Base-by-base conservation (phyloP, 495 filamentous ascomycete genomes). In the Penicillium psychrofluorescens region DNA sequence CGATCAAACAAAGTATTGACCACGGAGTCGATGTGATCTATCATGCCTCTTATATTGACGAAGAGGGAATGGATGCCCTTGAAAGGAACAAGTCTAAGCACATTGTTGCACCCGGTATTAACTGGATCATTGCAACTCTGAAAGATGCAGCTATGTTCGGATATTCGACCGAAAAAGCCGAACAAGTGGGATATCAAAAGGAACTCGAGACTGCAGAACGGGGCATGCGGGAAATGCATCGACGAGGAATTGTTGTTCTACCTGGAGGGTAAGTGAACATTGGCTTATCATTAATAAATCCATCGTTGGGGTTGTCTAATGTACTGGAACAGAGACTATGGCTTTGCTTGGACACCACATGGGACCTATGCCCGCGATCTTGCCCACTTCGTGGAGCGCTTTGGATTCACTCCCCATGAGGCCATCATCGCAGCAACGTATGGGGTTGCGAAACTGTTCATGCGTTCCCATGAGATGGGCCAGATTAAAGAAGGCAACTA, bases 21-120 rank as follows among this genome's bases (percentile, higher is more conserved):
- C 62, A 67, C 34, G 72, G 72, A 0, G 72, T 78, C 4, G 72
- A 78, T 43, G 69, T 75, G 4, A 75, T 78, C 13, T 78, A 74
- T 44, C 74, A 78, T 46, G 74, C 72, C 5, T 62, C 55, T 0
- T 78, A 64, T 38, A 70, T 68, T 4, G 74, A 77, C 45, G 62
- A 69, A 11, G 63, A 70, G 36, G 64, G 64, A 32, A 47, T 76
- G 70, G 62, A 75, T 16, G 54, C 66, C 49, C 62, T 76, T 0
- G 72, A 76, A 49, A 60, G 54, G 29, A 57, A 58, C n/a, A 76
- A 67, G 41, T 43, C 56, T 15, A 63, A 65, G 48, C 62, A 69
- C 42, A 51, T 76, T n/a, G 66, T 76, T 13, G 67, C 63, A 8
- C 72, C 70, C 2, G 73, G 60, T 1, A 55, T 75, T 36, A 75